Percentiles rank a stretch among this genome's conserved stretches.
These are phyloP conservation scores for Aspergillus melleus DNA, from an alignment of 2,329 filamentous ascomycete genomes.

Conservation along the genomic window DNA sequence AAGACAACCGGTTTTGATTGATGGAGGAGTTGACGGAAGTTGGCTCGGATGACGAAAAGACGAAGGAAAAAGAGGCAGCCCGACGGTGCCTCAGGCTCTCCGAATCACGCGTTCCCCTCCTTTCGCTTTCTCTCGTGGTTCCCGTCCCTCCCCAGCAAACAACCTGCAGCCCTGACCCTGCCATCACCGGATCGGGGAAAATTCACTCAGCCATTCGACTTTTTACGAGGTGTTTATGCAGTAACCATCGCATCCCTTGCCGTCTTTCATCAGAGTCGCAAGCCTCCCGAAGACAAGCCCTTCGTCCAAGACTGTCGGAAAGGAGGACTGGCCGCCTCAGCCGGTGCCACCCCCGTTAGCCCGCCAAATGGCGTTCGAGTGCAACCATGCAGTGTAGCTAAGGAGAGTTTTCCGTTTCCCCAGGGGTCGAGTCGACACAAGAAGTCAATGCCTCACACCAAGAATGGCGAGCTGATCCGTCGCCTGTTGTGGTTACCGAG, in stretches of 20 bases:
- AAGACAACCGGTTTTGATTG: background rate
- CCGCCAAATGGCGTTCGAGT: background rate
- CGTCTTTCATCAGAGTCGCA: background rate
- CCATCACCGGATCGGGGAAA: background rate
- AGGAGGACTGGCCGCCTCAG: background rate
- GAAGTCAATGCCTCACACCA: background rate
- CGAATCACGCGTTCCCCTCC: background rate
- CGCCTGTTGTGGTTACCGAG: conserved; percentile 4
- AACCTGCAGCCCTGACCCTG: too few species aligned
- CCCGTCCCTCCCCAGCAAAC: too few species aligned
- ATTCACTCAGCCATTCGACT: background rate
- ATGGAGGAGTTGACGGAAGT: too few species aligned
- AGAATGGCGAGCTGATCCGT: conserved; percentile 3
- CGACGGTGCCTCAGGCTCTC: background rate
- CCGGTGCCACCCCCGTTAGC: background rate
- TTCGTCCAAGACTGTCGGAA: background rate
- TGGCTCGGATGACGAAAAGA: background rate
- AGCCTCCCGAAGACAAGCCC: conserved; percentile 2
- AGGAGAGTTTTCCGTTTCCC: background rate
- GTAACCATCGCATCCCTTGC: background rate
- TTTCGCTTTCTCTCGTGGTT: background rate
- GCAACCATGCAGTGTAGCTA: background rate
- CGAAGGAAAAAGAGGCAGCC: background rate
- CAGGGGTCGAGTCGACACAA: background rate
- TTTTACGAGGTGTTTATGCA: background rate